Evolutionary conservation across 805 yeast genomes (phyloP), one percentile per base, ranked within the genome.

Genomic region (Yamadazyma paraphyllophila): DNA sequence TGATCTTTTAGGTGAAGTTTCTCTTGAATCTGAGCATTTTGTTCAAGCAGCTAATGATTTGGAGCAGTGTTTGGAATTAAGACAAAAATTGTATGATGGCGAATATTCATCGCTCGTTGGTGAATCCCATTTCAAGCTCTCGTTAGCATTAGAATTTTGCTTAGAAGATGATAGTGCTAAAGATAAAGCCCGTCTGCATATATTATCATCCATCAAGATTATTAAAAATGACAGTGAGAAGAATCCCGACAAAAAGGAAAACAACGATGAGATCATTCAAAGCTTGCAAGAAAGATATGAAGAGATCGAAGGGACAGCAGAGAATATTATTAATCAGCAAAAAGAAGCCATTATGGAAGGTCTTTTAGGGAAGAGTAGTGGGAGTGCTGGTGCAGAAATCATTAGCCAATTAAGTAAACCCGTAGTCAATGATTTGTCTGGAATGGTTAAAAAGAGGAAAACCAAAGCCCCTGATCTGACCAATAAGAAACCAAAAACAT

Each of bases 1-100:
- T 60, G 91, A 86, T 57, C 64, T 91, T 9, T 71, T 90, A 13
- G 98, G 98, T 27, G 97, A 92, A 60, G 85, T 91, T 8, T 84
- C 96, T 0, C 71, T 91, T 36, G 99, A 92, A 59, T 80, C 94
- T 1, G 97, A 92, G 56, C 88, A 88, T 63, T 90, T 90, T 62
- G 66, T 71, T 12, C 95, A 88, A 62, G 88, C 97, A 0, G 77
- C 84, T 0, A 67, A 68, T 14, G 96, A 91, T 61, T 80, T 89
- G 46, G 67, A 73, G 39, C 65, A 77, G 14, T 73, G 88, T 34
- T 71, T 87, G 29, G 65, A 76, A 25, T 64, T 83, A 36, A 76
- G 87, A 60, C 58, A 67, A 41, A 65, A 78, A 45, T 59, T 86
- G 10, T 83, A 73, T 55, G 59, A 60, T 45, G 75, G 76, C 2